Conservation (phyloP, 169 alveolate species). For the Ichthyophthirius multifiliis region DNA sequence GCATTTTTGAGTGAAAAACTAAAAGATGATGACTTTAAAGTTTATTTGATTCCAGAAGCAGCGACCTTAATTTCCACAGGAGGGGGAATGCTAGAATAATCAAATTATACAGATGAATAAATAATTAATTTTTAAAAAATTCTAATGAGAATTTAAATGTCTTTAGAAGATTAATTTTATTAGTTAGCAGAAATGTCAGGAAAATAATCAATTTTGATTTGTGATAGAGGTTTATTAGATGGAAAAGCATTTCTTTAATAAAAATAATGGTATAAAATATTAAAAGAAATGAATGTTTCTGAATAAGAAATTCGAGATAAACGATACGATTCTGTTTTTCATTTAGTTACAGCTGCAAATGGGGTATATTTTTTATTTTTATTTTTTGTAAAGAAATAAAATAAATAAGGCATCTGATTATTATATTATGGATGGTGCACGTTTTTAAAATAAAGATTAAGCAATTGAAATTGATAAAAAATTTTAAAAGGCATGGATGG, state of each 20-base stretch:
- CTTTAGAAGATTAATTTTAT: constrained; percentile 59
- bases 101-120: constrained; percentile 35
- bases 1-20: constrained; percentile 47
- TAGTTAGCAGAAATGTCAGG: constrained; percentile 45
- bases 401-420: constrained; percentile 27
- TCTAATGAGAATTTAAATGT: constrained; percentile 58
- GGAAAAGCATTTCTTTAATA: constrained; percentile 57
- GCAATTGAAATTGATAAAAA: constrained; percentile 58
- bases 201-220: constrained; percentile 44
- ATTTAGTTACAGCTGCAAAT: constrained; percentile 76
- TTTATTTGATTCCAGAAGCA: constrained; percentile 74
- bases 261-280: constrained; percentile 57
- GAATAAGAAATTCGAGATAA: constrained; percentile 66
- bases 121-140: constrained; percentile 57
- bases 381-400: too few relatives aligned
- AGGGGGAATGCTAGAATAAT: constrained; percentile 68
- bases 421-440: constrained; percentile 59
- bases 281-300: constrained; percentile 61
- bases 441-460: constrained; percentile 57
- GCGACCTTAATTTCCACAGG: constrained; percentile 74
- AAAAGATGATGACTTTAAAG: constrained; percentile 53
- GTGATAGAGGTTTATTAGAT: constrained; percentile 73
- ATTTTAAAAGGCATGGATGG: constrained; percentile 64
- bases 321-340: constrained; percentile 76
- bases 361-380: constrained; percentile 66